phyloP scores from a whole-genome alignment of 1,139 yeast species.

The Geotrichum carabidarum region DNA sequence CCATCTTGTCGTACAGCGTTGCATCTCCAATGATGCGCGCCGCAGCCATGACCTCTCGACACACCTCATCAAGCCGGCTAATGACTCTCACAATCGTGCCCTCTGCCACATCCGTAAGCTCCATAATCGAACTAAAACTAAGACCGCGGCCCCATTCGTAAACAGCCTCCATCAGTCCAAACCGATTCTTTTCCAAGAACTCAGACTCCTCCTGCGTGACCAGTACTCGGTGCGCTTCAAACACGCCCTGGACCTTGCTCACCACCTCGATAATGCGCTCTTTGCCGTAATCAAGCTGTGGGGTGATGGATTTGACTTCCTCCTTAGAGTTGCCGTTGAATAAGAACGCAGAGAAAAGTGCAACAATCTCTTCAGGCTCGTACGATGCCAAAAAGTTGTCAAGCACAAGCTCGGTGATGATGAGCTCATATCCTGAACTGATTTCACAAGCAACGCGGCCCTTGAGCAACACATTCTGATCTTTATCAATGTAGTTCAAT shows the following conservation, averaged over 20 bases:
- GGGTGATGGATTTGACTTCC: constrained; percentile 61
- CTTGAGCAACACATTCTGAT: constrained; percentile 74
- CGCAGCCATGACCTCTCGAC: constrained; percentile 91
- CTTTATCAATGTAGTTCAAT: constrained; percentile 69
- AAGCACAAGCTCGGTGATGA: constrained; percentile 79
- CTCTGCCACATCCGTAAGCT: constrained; percentile 82
- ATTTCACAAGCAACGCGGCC: constrained; percentile 97
- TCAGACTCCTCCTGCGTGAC: constrained; percentile 82
- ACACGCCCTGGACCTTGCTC: constrained; percentile 55
- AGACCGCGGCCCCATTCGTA: constrained; percentile 98
- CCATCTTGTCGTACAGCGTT: constrained; percentile 78
- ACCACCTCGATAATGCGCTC: constrained; percentile 66
- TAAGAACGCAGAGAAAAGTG: constrained; percentile 83
- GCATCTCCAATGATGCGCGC: constrained; percentile 94
- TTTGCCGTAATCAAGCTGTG: constrained; percentile 77
- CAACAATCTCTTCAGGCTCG: constrained; percentile 94
- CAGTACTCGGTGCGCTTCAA: constrained; percentile 62
- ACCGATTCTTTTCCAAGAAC: constrained; percentile 75
- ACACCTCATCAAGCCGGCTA: constrained; percentile 87
- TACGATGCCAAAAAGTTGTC: constrained; percentile 90
- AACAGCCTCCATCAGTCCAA: constrained; percentile 86
- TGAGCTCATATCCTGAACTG: constrained; percentile 76
- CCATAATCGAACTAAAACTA: constrained; percentile 86
- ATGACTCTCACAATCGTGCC: constrained; percentile 98
- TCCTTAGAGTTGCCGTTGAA: constrained; percentile 75